Evolutionary conservation across 2,329 filamentous ascomycete species (phyloP).

Genomic region (Alternaria burnsii): DNA sequence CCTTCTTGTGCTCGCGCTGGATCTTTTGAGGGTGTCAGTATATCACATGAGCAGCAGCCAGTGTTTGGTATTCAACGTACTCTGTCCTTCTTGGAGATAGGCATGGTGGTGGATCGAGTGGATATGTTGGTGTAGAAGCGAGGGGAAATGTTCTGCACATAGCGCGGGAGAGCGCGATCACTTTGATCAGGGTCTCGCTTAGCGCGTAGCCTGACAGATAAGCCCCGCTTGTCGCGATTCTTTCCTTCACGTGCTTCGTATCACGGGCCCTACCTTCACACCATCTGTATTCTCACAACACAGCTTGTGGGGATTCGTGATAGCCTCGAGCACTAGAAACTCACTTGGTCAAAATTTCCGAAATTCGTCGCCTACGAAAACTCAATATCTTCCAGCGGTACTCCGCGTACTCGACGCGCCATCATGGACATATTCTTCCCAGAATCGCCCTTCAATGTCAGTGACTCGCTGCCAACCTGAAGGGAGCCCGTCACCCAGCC

Average conservation of each 20-base stretch:
- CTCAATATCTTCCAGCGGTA: neutral
- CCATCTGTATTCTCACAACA: neutral
- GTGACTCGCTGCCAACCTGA: neutral
- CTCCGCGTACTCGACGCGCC: neutral
- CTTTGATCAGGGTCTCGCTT: conserved; percentile 14
- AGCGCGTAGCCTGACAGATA: conserved; percentile 10
- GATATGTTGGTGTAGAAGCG: neutral
- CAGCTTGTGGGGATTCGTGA: neutral
- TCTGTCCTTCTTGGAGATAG: conserved; percentile 60
- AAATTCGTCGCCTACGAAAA: neutral
- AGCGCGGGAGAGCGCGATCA: conserved; percentile 4
- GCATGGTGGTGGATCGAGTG: conserved; percentile 47
- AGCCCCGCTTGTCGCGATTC: neutral
- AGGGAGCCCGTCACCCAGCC: neutral
- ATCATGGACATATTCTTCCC: neutral
- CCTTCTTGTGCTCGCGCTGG: conserved; percentile 63
- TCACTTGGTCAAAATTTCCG: neutral
- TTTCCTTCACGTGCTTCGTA: neutral
- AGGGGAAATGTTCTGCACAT: conserved; percentile 12
- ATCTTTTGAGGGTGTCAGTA: conserved; percentile 49
- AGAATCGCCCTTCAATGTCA: neutral
- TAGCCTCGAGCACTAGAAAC: neutral
- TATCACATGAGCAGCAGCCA: neutral
- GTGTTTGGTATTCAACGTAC: conserved; percentile 28
- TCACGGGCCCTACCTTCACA: neutral